Percentiles rank a stretch among this genome's conserved stretches.
phyloP scores from a whole-genome alignment of 2,329 filamentous ascomycete genomes.

The Fusarium sp. region DNA sequence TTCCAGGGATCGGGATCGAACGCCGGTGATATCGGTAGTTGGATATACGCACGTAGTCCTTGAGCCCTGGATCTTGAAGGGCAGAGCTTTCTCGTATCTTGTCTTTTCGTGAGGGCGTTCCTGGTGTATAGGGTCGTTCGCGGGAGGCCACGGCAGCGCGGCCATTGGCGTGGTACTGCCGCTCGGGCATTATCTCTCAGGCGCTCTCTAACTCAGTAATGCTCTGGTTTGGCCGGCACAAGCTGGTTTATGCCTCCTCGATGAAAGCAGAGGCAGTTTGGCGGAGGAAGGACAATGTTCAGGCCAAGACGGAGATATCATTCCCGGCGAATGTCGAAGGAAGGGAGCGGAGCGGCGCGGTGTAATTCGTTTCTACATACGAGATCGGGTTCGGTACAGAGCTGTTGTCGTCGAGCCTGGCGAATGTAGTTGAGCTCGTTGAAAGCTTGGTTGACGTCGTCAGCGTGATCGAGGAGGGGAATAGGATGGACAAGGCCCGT shows the following conservation, averaged over 20 bases:
- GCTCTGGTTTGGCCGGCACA: conserved; percentile 11
- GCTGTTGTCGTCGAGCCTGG: background rate
- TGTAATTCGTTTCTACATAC: conserved; percentile 39
- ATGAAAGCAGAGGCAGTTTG: conserved; percentile 21
- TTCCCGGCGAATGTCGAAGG: conserved; percentile 41
- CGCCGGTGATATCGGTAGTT: background rate
- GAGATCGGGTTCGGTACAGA: conserved; percentile 26
- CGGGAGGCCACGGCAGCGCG: conserved; percentile 54
- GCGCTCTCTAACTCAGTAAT: conserved; percentile 24
- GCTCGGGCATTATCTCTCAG: conserved; percentile 48
- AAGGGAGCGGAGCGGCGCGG: conserved; percentile 22
- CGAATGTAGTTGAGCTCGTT: conserved; percentile 9
- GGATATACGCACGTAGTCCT: conserved; percentile 75
- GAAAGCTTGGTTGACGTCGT: conserved; percentile 26
- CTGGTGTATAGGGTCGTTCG: conserved; percentile 59
- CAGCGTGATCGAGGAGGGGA: conserved; percentile 31
- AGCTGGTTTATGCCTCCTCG: conserved; percentile 23
- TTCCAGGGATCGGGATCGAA: background rate
- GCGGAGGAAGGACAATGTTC: conserved; percentile 19
- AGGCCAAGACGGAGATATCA: conserved; percentile 41
- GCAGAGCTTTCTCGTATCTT: conserved; percentile 70
- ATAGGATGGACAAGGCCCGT: conserved; percentile 3
- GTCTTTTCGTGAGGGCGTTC: conserved; percentile 71
- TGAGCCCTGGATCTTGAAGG: conserved; percentile 80
- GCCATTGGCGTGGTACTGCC: conserved; percentile 55